Base-by-base conservation (phyloP, 73 alveolate species). In the Diophrys appendiculata region DNA sequence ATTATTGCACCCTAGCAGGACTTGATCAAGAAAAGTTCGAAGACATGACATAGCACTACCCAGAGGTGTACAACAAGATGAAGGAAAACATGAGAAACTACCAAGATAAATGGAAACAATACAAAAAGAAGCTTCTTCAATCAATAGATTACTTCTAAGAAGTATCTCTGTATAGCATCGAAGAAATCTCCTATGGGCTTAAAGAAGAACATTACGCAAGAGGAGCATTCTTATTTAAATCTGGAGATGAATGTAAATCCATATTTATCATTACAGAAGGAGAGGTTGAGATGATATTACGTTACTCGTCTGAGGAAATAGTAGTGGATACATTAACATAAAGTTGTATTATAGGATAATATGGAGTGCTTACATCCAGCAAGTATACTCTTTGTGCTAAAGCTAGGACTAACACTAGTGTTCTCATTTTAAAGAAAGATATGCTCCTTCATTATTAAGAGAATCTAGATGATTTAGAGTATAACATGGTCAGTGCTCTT, bases 1-100 rank as follows among this genome's bases (percentile, higher is more conserved):
- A 90, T 43, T 96, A 92, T 34, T 77, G 97, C 30, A 96, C 95
- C 54, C 78, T 94, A 68, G 97, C 96, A 70, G 86, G 78, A 33
- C 90, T 97, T 43, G 81, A 86, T 67, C 75, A 91, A 76, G 81
- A 70, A 27, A 86, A 87, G 73, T 97, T 92, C 85, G 84, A 82
- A 72, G 90, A 91, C 24, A 77, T 97, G 68, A 81, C 86, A 71
- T 69, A 76, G 68, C 86, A 80, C 25, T 86, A 69, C 65, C 92
- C 92, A 27, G 81, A 71, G 22, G 77, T 84, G 25, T 30, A 26
- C 33, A 8, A 28, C 24, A 84, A 84, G 29, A 54, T 84, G 54
- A 77, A 77, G 18, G 35, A 69, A 1, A 23, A 33, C 30, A n/a
- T 30, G 26, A 8, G 1, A n/a, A 28, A 70, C 69, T 80, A 80